Evolutionary conservation across 1,284 basidiomycete genomes (phyloP).

Genomic region (Fomitopsis palustris): DNA sequence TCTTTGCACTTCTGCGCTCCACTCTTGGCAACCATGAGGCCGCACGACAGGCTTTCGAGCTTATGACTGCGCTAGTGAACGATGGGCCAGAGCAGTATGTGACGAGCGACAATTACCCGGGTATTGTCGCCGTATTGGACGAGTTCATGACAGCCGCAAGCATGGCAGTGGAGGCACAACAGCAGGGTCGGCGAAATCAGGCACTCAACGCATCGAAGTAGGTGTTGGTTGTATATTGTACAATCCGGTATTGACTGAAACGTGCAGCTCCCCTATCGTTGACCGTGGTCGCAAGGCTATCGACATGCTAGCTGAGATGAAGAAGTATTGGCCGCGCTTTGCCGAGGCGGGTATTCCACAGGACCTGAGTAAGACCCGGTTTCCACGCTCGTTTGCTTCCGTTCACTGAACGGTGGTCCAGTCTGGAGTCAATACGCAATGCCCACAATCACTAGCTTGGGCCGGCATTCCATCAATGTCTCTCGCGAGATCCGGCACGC

Average conservation of each 20-base stretch:
- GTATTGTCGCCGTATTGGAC: slow-evolving; percentile 79
- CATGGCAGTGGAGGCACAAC: slow-evolving; percentile 54
- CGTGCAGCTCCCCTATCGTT: slow-evolving; percentile 64
- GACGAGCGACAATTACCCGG: slow-evolving; percentile 77
- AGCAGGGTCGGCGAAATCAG: slow-evolving; percentile 50
- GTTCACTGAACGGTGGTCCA: slow-evolving; percentile 26
- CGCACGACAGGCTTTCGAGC: slow-evolving; percentile 78
- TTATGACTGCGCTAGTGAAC: slow-evolving; percentile 61
- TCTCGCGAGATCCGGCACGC: slow-evolving; percentile 83
- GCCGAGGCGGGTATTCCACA: slow-evolving; percentile 44
- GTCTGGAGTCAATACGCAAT: slow-evolving; percentile 84
- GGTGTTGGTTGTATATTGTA: slow-evolving; percentile 4
- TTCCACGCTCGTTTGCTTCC: slow-evolving; percentile 5
- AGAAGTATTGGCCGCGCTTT: slow-evolving; percentile 58
- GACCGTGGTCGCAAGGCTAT: slow-evolving; percentile 83
- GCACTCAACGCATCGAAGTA: slow-evolving; percentile 53
- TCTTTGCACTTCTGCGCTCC: slow-evolving; percentile 86
- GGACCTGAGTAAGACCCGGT: slow-evolving; percentile 41
- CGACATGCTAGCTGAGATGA: slow-evolving; percentile 74
- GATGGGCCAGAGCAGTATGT: slow-evolving; percentile 60
- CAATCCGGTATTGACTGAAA: background rate
- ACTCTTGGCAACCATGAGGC: slow-evolving; percentile 89
- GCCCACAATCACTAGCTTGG: slow-evolving; percentile 75
- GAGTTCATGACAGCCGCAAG: slow-evolving; percentile 83
- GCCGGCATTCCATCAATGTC: slow-evolving; percentile 84